Evolutionary conservation across 441 rosid genomes (phyloP).

Genomic region (Pelargonium fulgidum): DNA sequence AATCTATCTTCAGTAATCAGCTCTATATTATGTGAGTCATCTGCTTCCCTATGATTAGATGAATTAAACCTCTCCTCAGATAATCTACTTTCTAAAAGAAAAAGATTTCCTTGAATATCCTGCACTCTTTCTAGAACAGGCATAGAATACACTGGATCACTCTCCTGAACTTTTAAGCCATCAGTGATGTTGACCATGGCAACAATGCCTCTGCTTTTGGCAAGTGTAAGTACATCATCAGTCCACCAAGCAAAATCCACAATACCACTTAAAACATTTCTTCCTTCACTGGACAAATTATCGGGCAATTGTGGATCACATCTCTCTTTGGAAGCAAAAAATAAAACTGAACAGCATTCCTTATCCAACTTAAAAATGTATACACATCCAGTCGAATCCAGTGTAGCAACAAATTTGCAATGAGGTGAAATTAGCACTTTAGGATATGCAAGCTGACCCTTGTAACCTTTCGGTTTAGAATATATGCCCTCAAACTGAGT

Average conservation of each 20-base stretch:
- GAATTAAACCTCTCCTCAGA: conserved; percentile 30
- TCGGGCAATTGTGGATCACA: conserved; percentile 27
- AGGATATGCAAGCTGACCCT: conserved; percentile 46
- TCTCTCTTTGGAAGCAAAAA: conserved; percentile 31
- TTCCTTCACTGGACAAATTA: conserved; percentile 22
- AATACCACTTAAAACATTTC: conserved; percentile 39
- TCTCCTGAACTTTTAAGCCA: conserved; percentile 51
- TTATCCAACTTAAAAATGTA: conserved; percentile 57
- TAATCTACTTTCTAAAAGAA: conserved; percentile 55
- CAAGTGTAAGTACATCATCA: conserved; percentile 56
- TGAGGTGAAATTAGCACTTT: conserved; percentile 74
- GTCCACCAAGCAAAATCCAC: conserved; percentile 96
- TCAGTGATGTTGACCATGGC: conserved; percentile 49
- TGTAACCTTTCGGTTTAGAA: conserved; percentile 33
- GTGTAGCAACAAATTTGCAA: conserved; percentile 57
- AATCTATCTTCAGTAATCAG: conserved; percentile 30
- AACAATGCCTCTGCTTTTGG: conserved; percentile 48
- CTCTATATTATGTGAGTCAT: conserved; percentile 26
- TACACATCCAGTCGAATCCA: conserved; percentile 62
- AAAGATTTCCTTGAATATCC: conserved; percentile 47
- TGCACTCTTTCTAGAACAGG: conserved; percentile 62
- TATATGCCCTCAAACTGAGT: conserved; percentile 63
- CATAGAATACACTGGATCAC: conserved; percentile 44
- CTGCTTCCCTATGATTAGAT: conserved; percentile 32
- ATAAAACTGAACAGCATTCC: conserved; percentile 35